Evolutionary conservation across 2,329 filamentous ascomycete species (phyloP).

Genomic region (Fusarium sp.): DNA sequence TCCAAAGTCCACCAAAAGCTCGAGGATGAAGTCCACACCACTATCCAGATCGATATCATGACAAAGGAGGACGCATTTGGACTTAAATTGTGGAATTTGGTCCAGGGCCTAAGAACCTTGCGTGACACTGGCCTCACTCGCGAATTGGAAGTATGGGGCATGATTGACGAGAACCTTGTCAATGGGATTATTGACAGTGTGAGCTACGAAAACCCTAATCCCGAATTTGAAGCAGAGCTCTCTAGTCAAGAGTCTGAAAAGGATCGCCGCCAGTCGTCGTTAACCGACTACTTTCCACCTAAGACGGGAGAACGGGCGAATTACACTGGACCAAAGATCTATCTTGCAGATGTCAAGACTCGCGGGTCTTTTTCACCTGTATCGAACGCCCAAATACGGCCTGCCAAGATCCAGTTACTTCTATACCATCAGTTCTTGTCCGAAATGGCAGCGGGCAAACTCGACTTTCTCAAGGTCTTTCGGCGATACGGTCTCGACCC

Average conservation of each 20-base stretch:
- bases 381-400: conserved; percentile 77
- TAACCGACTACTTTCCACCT: conserved; percentile 60
- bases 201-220: conserved; percentile 82
- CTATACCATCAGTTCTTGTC: conserved; percentile 90
- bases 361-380: conserved; percentile 76
- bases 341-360: conserved; percentile 92
- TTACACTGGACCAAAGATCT: conserved; percentile 61
- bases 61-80: conserved; percentile 88
- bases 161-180: conserved; percentile 84
- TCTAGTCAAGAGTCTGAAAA: conserved; percentile 52
- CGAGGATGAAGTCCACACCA: conserved; percentile 87
- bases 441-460: conserved; percentile 77
- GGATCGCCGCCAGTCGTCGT: conserved; percentile 55
- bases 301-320: conserved; percentile 20
- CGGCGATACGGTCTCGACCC: conserved; percentile 79
- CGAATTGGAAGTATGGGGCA: conserved; percentile 88
- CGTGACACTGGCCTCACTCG: conserved; percentile 79
- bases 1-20: conserved; percentile 84
- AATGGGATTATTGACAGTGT: conserved; percentile 93
- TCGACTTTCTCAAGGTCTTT: conserved; percentile 80
- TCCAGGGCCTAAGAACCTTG: conserved; percentile 85
- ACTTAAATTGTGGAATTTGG: conserved; percentile 89
- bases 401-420: conserved; percentile 88
- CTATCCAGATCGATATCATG: conserved; percentile 78
- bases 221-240: conserved; percentile 75